A percentile compares a stretch with the other conserved stretches of the same genome.
Conservation (phyloP, 192 early-diverging fungal species). For the Backusella parvicylindrica region DNA sequence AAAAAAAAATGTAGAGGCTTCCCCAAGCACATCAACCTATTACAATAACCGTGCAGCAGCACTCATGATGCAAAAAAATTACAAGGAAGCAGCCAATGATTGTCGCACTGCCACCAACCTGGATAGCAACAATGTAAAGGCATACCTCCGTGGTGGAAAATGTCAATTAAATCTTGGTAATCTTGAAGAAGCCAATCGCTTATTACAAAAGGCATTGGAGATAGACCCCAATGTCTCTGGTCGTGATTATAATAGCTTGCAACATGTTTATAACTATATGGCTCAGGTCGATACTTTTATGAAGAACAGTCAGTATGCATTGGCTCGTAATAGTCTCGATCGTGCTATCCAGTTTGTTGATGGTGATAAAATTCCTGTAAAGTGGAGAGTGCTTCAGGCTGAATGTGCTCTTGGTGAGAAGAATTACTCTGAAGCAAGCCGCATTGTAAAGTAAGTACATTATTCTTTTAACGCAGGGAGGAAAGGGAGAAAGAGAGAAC, state of each 20-base stretch:
- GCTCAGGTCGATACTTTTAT: constrained; percentile 42
- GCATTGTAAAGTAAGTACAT: constrained; percentile 49
- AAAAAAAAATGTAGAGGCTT: constrained; percentile 37
- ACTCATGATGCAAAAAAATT: constrained; percentile 62
- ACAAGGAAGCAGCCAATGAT: constrained; percentile 58
- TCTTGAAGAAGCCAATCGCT: constrained; percentile 51
- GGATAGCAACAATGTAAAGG: constrained; percentile 63
- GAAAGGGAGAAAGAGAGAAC: too few species aligned
- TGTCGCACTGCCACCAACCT: constrained; percentile 54
- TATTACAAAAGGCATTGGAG: constrained; percentile 40
- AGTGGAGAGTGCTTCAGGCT: constrained; percentile 64
- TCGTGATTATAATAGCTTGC: constrained; percentile 39
- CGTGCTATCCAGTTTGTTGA: constrained; percentile 36
- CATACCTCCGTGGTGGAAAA: constrained; percentile 67
- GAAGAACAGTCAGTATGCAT: constrained; percentile 42
- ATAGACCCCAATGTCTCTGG: constrained; percentile 36
- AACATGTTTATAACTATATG: constrained; percentile 43
- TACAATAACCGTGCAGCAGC: constrained; percentile 82
- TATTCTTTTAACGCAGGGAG: neutral
- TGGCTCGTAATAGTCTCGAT: constrained; percentile 44
- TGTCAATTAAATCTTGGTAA: constrained; percentile 69
- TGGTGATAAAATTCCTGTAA: constrained; percentile 42
- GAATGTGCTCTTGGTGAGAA: constrained; percentile 61
- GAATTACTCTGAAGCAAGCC: constrained; percentile 60
- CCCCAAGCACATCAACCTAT: constrained; percentile 59